Conservation (phyloP, 257 asterid genomes). For the Solanum sejunctum region DNA sequence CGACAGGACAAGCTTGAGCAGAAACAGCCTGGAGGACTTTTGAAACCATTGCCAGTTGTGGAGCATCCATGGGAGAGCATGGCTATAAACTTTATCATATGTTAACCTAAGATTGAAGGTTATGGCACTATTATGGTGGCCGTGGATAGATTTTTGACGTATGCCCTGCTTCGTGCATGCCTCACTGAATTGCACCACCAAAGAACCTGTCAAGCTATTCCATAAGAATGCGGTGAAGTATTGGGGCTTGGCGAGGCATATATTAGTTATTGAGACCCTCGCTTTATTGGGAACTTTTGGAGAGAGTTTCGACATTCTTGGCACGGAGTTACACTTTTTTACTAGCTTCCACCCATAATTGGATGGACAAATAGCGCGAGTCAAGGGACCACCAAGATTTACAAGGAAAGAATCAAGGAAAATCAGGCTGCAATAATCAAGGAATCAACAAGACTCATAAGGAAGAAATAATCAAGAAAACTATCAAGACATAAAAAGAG, state of each 20-base stretch:
- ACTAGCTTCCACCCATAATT: not conserved
- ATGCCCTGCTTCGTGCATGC: not conserved
- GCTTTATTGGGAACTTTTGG: not conserved
- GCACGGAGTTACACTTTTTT: not conserved
- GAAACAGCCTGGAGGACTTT: not conserved
- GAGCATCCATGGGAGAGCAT: not conserved
- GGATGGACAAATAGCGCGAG: not conserved
- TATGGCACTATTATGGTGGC: not conserved
- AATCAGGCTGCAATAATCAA: too few species aligned
- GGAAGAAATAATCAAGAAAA: too few species aligned
- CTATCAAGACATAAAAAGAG: too few species aligned
- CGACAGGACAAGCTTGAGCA: not conserved
- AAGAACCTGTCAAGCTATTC: not conserved
- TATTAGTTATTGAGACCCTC: not conserved
- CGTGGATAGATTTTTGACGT: not conserved
- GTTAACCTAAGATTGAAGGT: not conserved
- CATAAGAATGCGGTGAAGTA: not conserved
- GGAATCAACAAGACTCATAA: too few species aligned
- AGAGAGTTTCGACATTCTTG: not conserved
- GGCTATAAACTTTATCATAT: not conserved
- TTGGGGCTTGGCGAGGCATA: not conserved
- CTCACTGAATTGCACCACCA: not conserved
- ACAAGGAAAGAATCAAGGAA: too few species aligned
- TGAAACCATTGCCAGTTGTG: not conserved
- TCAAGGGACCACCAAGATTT: too few species aligned